A percentile compares a stretch with the other conserved stretches of the same genome.
These are phyloP conservation scores for Neonectria faginata DNA, from an alignment of 2,329 filamentous ascomycete species.

Conservation along the genomic window DNA sequence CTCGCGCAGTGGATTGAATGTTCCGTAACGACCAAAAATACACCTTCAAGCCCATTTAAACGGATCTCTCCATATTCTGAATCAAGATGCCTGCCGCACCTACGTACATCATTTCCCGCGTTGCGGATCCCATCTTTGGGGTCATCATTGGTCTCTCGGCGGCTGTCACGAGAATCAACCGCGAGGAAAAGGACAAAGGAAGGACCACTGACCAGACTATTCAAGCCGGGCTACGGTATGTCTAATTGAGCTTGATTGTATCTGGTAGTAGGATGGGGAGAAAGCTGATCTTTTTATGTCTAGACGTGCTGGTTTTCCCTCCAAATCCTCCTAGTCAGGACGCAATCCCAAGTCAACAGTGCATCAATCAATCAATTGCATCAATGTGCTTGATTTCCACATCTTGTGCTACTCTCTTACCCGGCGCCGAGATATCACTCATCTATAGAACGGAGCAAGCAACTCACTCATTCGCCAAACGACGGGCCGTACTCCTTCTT, in stretches of 20 bases:
- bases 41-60: not conserved
- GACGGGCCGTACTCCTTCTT: constrained; percentile 73
- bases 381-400: constrained; percentile 1
- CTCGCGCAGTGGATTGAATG: constrained; percentile 13
- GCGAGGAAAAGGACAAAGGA: constrained; percentile 70
- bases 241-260: not conserved
- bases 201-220: constrained; percentile 63
- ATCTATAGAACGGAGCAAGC: constrained; percentile 26
- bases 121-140: constrained; percentile 70
- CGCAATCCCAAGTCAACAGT: not conserved
- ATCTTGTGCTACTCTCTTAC: not conserved
- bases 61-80: constrained; percentile 1
- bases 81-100: constrained; percentile 61
- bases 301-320: constrained; percentile 49
- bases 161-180: constrained; percentile 68
- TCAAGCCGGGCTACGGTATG: constrained; percentile 58
- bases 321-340: constrained; percentile 37
- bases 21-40: constrained; percentile 3
- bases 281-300: constrained; percentile 19
- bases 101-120: constrained; percentile 70
- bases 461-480: constrained; percentile 52
- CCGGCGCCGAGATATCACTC: constrained; percentile 10
- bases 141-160: constrained; percentile 67
- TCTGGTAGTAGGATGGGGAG: not conserved
- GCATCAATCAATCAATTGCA: not conserved